These are phyloP conservation scores for Ophiocordyceps camponoti-saundersi DNA, from an alignment of 2,329 filamentous ascomycete genomes.

Conservation along the genomic window DNA sequence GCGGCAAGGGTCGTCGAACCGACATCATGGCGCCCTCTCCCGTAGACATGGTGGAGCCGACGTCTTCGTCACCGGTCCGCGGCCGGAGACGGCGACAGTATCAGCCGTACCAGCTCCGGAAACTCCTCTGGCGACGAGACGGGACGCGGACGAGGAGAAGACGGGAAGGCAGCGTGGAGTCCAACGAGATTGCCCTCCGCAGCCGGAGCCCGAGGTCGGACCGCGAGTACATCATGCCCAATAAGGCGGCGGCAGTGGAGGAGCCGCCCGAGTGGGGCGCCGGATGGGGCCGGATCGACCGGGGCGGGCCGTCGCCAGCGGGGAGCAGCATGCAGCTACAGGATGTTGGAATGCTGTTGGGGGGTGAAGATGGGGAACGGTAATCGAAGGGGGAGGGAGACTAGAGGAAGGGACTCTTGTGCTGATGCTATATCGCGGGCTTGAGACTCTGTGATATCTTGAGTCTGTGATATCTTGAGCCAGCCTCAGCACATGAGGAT, in stretches of 20 bases:
- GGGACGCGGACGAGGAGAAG: constrained; percentile 6
- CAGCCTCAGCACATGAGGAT: too few relatives aligned
- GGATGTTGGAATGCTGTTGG: constrained; percentile 16
- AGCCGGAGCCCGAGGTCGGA: constrained; percentile 7
- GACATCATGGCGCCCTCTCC: constrained; percentile 28
- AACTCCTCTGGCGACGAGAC: constrained; percentile 13
- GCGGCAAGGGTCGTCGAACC: constrained; percentile 12
- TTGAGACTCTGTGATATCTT: too few relatives aligned
- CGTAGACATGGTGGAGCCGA: constrained; percentile 4
- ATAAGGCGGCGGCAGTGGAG: not conserved
- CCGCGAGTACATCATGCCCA: not conserved
- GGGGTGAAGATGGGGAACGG: not conserved
- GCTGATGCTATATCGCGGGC: too few relatives aligned
- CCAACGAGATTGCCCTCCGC: constrained; percentile 16
- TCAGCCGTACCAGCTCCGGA: constrained; percentile 5
- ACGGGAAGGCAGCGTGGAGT: constrained; percentile 11
- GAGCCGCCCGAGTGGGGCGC: constrained; percentile 10
- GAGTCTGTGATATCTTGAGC: too few relatives aligned
- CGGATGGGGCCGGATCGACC: constrained; percentile 15
- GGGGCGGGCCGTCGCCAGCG: constrained; percentile 7
- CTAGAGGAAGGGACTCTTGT: too few relatives aligned
- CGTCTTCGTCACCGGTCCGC: not conserved
- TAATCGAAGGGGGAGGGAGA: not conserved
- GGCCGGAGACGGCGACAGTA: not conserved
- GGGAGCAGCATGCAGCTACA: constrained; percentile 11